Evolutionary conservation across 345 rosid species (phyloP).

Genomic region (Salix dunnii): DNA sequence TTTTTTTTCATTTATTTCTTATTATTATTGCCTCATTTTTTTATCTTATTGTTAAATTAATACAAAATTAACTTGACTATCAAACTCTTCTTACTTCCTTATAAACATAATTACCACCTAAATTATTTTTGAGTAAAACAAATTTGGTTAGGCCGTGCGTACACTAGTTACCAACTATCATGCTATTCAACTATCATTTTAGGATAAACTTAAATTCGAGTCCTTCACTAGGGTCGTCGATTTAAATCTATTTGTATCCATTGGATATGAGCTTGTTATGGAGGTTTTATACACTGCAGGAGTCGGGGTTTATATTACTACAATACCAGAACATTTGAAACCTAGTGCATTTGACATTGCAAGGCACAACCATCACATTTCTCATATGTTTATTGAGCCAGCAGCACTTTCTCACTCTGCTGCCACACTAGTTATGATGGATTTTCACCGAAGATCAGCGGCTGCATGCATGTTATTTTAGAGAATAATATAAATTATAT

Average conservation of each 20-base stretch:
- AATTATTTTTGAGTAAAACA: too few species aligned
- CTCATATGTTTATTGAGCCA: constrained; percentile 75
- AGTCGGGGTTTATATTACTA: constrained; percentile 57
- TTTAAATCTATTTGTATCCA: constrained; percentile 52
- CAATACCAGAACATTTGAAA: constrained; percentile 87
- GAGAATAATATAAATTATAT: too few species aligned
- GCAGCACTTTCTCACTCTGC: constrained; percentile 82
- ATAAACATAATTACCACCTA: too few species aligned
- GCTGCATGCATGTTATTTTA: constrained; percentile 39
- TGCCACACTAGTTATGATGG: constrained; percentile 69
- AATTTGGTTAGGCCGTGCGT: too few species aligned
- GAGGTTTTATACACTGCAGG: constrained; percentile 67
- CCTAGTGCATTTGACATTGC: constrained; percentile 93
- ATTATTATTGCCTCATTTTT: too few species aligned
- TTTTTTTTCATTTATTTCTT: too few species aligned
- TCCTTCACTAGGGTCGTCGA: constrained; percentile 50
- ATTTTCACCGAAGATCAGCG: constrained; percentile 67
- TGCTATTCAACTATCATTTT: too few species aligned
- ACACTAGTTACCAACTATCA: too few species aligned
- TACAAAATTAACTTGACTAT: too few species aligned
- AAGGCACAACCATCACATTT: constrained; percentile 96
- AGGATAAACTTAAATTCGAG: too few species aligned
- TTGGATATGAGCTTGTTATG: constrained; percentile 74
- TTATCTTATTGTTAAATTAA: too few species aligned
- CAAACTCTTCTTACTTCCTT: too few species aligned